These are phyloP conservation scores for Aquilaria yunnanensis DNA, from an alignment of 345 rosid genomes.

Conservation along the genomic window DNA sequence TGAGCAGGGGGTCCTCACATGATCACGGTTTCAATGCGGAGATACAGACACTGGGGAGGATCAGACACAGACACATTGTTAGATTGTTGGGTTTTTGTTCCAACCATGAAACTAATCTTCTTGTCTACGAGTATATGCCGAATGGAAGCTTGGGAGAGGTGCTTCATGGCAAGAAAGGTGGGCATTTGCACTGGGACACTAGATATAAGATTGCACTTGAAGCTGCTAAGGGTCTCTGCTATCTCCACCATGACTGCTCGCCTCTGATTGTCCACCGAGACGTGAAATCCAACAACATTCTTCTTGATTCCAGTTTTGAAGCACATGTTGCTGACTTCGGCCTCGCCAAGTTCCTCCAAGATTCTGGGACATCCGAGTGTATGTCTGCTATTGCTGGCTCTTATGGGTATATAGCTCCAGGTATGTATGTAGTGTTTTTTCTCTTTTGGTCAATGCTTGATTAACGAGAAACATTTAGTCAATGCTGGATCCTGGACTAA, in stretches of 20 bases:
- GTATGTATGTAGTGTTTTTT: slow-evolving; percentile 23
- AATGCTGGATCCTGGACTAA: slow-evolving; percentile 9
- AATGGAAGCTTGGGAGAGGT: slow-evolving; percentile 91
- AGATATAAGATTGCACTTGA: slow-evolving; percentile 81
- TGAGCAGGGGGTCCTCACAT: slow-evolving; percentile 87
- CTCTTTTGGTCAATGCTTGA: neutral
- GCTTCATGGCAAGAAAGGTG: slow-evolving; percentile 89
- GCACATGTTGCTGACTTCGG: slow-evolving; percentile 98
- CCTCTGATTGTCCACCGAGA: slow-evolving; percentile 84
- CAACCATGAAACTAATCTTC: slow-evolving; percentile 83
- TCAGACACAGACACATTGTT: slow-evolving; percentile 81
- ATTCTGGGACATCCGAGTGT: slow-evolving; percentile 87
- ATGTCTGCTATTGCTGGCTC: slow-evolving; percentile 98
- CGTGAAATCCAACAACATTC: slow-evolving; percentile 84
- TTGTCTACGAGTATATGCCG: slow-evolving; percentile 87
- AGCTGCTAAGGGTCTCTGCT: slow-evolving; percentile 86
- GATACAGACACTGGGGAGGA: slow-evolving; percentile 88
- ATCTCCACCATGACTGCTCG: slow-evolving; percentile 86
- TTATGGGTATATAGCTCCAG: slow-evolving; percentile 94
- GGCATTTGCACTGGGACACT: slow-evolving; percentile 84
- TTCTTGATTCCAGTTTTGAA: slow-evolving; percentile 72
- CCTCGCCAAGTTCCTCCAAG: slow-evolving; percentile 87
- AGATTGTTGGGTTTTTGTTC: slow-evolving; percentile 83
- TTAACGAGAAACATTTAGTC: too few relatives aligned
- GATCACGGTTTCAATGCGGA: slow-evolving; percentile 97